Base-by-base conservation (phyloP, 2,329 filamentous ascomycete genomes). In the Claviceps africana region DNA sequence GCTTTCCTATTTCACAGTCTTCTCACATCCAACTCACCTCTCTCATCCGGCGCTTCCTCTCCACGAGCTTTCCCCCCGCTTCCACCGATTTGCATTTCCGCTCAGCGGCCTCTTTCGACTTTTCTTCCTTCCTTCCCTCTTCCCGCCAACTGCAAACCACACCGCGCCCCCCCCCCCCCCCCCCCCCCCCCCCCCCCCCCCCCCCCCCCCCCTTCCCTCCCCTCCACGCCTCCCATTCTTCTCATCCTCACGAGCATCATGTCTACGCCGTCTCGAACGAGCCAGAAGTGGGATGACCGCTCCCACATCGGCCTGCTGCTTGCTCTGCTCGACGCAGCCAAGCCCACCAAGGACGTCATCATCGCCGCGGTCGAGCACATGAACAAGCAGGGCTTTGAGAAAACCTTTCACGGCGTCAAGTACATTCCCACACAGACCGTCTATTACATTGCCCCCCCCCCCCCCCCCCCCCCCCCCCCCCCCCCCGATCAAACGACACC, bases 241-340 rank as follows among this genome's bases (percentile, higher is more conserved):
- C 10, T 47, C 40, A 19, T 42, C 30, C 19, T 15, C 49, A 13
- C 21, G 6, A 37, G 7, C 33, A 33, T 35, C 37, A 47, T 47
- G 44, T 47, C 44, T n/a, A 22, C 40, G 37, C 10, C 45, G 17
- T 33, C 35, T 7, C 39, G 21, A 3, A 2, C 19, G 42, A 25
- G 17, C 33, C 53, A 53, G 13, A 55, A 51, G 45, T 55, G 69
- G 69, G 63, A 69, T 53, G 66, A 66, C 15, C 54, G 57, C 15
- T 59, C 70, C 15, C 68, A 71, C n/a, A 62, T 65, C 6, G 67
- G 66, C 17, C 64, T 74, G 1, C 64, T 74, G 4, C 54, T 67
- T 0, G 61, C 63, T 2, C 56, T 74, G 4, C 54, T 71, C 10
- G 64, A 69, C 1, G 60, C 66, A 46, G 51, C 64, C 22, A 68